Percentiles rank a stretch among this genome's conserved stretches.
phyloP scores from a whole-genome alignment of 2,329 filamentous ascomycete genomes.

The Cytospora schulzeri region DNA sequence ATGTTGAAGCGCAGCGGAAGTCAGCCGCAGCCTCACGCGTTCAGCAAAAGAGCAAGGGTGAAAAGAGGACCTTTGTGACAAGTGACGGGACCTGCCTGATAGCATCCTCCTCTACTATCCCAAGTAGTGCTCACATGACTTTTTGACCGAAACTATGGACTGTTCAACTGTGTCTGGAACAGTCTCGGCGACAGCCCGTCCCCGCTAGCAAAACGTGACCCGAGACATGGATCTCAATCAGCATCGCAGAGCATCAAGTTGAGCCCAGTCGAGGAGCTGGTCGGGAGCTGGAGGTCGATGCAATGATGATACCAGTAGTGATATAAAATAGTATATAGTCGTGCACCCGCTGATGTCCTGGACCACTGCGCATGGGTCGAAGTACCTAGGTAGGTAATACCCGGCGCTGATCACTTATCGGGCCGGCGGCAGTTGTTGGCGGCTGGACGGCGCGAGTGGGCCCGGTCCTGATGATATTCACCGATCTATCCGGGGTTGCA shows the following conservation, averaged over 20 bases:
- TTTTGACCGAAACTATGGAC: background rate
- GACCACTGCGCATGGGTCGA: too few species aligned
- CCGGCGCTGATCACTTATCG: background rate
- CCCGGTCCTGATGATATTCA: constrained; percentile 5
- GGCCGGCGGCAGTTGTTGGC: background rate
- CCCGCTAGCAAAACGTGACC: background rate
- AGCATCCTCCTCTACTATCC: background rate
- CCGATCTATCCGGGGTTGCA: constrained; percentile 13
- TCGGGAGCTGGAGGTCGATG: background rate
- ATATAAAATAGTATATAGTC: too few species aligned
- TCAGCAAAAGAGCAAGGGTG: background rate
- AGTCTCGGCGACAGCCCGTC: too few species aligned
- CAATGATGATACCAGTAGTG: too few species aligned
- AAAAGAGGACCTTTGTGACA: background rate
- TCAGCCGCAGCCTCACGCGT: background rate
- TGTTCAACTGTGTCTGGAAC: background rate
- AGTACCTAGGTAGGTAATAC: background rate
- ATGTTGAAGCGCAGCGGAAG: background rate
- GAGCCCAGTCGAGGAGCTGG: background rate
- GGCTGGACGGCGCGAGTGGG: constrained; percentile 15
- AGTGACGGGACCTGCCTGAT: background rate
- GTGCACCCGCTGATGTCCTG: background rate
- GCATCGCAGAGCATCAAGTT: background rate
- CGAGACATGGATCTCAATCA: background rate
- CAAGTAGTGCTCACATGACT: background rate